Conservation (phyloP, 2,329 filamentous ascomycete species). For the Cladosporium sp. region DNA sequence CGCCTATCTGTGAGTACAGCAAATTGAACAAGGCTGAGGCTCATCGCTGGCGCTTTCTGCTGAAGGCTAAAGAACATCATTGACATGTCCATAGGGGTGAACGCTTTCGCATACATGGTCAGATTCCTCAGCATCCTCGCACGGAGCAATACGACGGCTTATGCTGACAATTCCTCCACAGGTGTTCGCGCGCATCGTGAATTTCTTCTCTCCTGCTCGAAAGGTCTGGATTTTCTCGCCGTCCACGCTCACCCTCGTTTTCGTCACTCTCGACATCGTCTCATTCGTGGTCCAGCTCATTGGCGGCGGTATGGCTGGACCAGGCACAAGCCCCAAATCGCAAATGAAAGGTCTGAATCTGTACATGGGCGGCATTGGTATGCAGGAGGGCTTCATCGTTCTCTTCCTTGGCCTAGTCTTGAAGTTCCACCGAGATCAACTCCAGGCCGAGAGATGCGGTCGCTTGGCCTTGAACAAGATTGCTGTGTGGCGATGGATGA, state of each 20-base stretch:
- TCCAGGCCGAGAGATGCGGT: not conserved
- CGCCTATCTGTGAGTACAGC: constrained; percentile 27
- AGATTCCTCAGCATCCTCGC: no score
- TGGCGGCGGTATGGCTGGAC: constrained; percentile 41
- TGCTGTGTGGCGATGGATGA: constrained; percentile 29
- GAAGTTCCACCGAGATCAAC: constrained; percentile 21
- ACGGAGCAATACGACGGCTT: not conserved
- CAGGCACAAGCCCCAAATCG: constrained; percentile 28
- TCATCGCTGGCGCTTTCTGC: not conserved
- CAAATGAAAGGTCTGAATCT: constrained; percentile 43
- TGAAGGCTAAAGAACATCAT: not conserved
- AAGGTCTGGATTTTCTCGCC: constrained; percentile 29
- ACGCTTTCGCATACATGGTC: not conserved
- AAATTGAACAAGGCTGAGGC: not conserved
- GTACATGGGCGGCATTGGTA: constrained; percentile 40
- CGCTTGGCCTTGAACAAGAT: not conserved
- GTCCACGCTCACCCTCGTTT: constrained; percentile 33
- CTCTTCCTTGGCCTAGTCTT: constrained; percentile 24
- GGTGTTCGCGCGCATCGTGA: constrained; percentile 43
- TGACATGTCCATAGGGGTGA: not conserved
- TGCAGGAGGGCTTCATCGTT: constrained; percentile 35
- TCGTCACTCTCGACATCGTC: constrained; percentile 46
- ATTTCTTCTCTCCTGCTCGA: constrained; percentile 36
- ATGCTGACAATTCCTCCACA: constrained; percentile 45
- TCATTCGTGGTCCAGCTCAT: constrained; percentile 47